phyloP scores from a whole-genome alignment of 1,284 basidiomycete genomes.

The Sphagnurus paluster region DNA sequence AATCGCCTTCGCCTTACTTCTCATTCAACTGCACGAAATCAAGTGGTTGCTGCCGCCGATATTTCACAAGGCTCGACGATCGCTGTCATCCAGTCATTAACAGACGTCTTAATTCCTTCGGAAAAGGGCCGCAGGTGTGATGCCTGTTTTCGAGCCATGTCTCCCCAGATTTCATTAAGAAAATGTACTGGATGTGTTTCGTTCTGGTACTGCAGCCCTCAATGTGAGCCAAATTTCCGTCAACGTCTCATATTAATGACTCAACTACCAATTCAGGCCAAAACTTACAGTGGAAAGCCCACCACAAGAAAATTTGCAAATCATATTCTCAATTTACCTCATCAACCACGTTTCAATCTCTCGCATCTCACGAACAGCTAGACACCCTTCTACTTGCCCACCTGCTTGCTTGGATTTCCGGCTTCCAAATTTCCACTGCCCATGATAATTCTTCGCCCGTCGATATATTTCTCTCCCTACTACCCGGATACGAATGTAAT shows the following conservation, averaged over 20 bases:
- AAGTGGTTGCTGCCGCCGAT: constrained; percentile 40
- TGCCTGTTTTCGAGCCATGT: constrained; percentile 44
- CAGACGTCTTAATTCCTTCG: constrained; percentile 48
- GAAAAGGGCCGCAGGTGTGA: constrained; percentile 69
- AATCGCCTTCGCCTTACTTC: constrained; percentile 31
- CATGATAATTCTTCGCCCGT: constrained; percentile 29
- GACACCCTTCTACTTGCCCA: constrained; percentile 67
- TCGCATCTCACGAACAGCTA: constrained; percentile 52
- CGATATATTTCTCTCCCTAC: constrained; percentile 46
- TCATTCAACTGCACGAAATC: constrained; percentile 50
- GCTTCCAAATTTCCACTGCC: constrained; percentile 20
- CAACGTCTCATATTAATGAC: constrained; percentile 9
- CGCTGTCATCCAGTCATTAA: constrained; percentile 43
- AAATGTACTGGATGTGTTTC: constrained; percentile 64
- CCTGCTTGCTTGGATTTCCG: constrained; percentile 45
- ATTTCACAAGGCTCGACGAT: constrained; percentile 47
- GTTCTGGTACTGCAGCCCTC: constrained; percentile 68
- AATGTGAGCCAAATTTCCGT: constrained; percentile 42
- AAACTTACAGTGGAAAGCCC: constrained; percentile 56
- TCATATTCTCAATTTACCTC: constrained; percentile 43
- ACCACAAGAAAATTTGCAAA: constrained; percentile 69
- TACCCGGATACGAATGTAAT: constrained; percentile 41
- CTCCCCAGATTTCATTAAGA: constrained; percentile 30
- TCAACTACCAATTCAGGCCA: constrained; percentile 50
- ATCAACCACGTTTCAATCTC: constrained; percentile 45